phyloP scores from a whole-genome alignment of 2,329 filamentous ascomycete genomes.

The Cephalotrichum gorgonifer region DNA sequence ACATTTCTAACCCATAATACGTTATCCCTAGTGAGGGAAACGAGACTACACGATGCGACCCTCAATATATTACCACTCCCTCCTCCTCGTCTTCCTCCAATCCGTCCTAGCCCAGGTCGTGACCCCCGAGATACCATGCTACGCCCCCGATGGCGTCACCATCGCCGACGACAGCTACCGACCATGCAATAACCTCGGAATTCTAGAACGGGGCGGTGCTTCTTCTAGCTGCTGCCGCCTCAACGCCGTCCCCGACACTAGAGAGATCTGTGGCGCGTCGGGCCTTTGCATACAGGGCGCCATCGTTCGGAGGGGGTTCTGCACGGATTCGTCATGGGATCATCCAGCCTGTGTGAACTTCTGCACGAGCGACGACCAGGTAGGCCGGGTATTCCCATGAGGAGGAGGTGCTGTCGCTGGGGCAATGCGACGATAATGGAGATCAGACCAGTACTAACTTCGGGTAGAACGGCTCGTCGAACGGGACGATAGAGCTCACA shows the following conservation, averaged over 20 bases:
- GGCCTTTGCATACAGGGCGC: constrained; percentile 17
- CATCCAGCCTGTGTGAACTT: constrained; percentile 18
- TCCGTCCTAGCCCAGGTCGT: not conserved
- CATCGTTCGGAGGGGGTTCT: constrained; percentile 16
- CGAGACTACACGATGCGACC: not conserved
- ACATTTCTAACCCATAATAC: no score
- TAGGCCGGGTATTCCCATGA: not conserved
- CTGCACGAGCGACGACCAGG: constrained; percentile 12
- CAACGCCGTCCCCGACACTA: constrained; percentile 11
- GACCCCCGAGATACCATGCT: constrained; percentile 11
- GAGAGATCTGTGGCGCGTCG: constrained; percentile 16
- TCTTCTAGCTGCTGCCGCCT: constrained; percentile 19
- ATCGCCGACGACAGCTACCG: constrained; percentile 17
- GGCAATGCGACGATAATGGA: not conserved
- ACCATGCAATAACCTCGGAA: constrained; percentile 21
- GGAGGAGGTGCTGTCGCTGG: not conserved
- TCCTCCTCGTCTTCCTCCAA: not conserved
- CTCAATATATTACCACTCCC: not conserved
- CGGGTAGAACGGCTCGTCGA: constrained; percentile 14
- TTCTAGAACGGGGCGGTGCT: constrained; percentile 14
- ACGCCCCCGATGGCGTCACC: constrained; percentile 17
- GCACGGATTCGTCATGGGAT: constrained; percentile 19
- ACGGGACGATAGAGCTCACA: constrained; percentile 14
- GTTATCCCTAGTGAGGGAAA: no score
- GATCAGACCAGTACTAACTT: constrained; percentile 2